phyloP scores from a whole-genome alignment of 768 basidiomycete species.

The Sistotremastrum suecicum region DNA sequence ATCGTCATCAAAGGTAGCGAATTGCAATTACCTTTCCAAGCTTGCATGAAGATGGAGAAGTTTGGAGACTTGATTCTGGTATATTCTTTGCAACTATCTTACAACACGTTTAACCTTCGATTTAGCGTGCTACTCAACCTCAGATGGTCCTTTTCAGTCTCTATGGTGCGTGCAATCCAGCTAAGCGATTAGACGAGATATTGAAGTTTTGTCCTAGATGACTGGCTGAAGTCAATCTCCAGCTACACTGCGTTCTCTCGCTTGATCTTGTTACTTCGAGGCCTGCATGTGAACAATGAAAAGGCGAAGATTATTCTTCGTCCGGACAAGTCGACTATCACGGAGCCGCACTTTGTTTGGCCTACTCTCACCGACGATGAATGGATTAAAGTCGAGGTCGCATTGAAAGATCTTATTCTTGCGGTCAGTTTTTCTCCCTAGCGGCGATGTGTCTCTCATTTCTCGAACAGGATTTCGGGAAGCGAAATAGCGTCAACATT shows the following conservation, averaged over 20 bases:
- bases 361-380: constrained; percentile 86
- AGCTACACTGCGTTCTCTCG: constrained; percentile 99
- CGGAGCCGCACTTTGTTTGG: constrained; percentile 97
- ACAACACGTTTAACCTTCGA: constrained; percentile 3
- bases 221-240: constrained; percentile 98
- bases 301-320: constrained; percentile 98
- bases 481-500: constrained; percentile 97
- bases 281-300: constrained; percentile 97
- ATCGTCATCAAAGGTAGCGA: constrained; percentile 99
- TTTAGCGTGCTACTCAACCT: constrained; percentile 85
- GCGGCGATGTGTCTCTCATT: constrained; percentile 8
- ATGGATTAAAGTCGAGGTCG: constrained; percentile 99
- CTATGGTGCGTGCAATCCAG: constrained; percentile 41
- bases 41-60: constrained; percentile 99
- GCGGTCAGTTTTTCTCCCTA: constrained; percentile 32
- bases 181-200: neutral
- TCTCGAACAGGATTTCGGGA: constrained; percentile 73
- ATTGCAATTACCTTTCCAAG: constrained; percentile 97
- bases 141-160: constrained; percentile 99
- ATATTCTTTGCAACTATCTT: constrained; percentile 9
- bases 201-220: constrained; percentile 37
- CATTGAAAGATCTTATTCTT: constrained; percentile 93
- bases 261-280: constrained; percentile 90
- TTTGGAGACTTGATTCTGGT: constrained; percentile 95
- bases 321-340: constrained; percentile 93